Conservation (phyloP, 495 filamentous ascomycete genomes). For the Hypoxylon cercidicola region DNA sequence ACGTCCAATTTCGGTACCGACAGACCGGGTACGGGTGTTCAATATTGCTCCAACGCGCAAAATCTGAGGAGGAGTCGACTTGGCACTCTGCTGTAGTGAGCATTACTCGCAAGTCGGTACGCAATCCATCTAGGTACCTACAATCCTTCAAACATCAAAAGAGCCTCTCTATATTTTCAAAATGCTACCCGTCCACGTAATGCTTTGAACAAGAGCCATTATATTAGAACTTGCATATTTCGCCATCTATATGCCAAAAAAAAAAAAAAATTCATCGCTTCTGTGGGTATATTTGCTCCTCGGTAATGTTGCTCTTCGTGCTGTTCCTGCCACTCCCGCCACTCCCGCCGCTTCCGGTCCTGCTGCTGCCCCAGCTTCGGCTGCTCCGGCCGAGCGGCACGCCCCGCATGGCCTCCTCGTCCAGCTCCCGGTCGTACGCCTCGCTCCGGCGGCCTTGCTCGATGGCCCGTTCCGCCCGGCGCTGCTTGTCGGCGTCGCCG, state of each 20-base stretch:
- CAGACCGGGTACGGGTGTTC: too few relatives aligned
- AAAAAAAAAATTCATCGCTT: too few relatives aligned
- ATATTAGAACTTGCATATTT: slow-evolving; percentile 26
- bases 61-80: too few relatives aligned
- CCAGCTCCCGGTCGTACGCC: slow-evolving; percentile 32
- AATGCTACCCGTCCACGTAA: background rate
- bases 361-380: too few relatives aligned
- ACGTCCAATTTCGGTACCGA: too few relatives aligned
- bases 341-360: slow-evolving; percentile 1
- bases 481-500: slow-evolving; percentile 62
- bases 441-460: slow-evolving; percentile 44
- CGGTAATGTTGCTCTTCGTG: slow-evolving; percentile 1
- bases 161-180: background rate
- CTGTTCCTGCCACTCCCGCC: background rate
- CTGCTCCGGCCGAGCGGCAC: slow-evolving; percentile 9
- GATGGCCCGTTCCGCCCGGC: slow-evolving; percentile 46
- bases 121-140: background rate
- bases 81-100: too few relatives aligned
- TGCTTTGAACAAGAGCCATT: background rate
- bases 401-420: slow-evolving; percentile 27
- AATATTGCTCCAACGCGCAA: too few relatives aligned
- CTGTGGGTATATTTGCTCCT: slow-evolving; percentile 25
- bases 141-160: background rate
- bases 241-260: slow-evolving; percentile 7
- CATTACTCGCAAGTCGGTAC: background rate